Base-by-base conservation (phyloP, 768 basidiomycete species). In the Rhodocollybia butyracea region DNA sequence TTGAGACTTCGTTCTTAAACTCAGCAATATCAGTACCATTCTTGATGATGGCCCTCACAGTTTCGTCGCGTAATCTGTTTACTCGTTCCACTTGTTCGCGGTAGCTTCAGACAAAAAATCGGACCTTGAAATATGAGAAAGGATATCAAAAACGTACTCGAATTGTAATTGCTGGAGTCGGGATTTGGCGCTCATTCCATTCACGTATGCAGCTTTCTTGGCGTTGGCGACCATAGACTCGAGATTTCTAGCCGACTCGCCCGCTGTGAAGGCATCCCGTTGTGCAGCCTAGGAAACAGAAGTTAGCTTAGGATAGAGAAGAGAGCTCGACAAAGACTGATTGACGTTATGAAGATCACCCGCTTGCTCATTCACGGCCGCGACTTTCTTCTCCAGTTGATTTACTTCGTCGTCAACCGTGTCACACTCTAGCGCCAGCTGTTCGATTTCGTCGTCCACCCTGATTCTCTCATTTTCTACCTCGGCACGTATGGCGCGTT, bases 391-490 rank as follows among this genome's bases (percentile, higher is more conserved):
- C 66, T 89, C 88, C 22, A 87, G 66, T 63, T 88, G 87, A 45
- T 72, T 75, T 22, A 89, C 81, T 59, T 94, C 90, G 63, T 91
- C 86, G 55, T 89, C 89, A 57, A 88, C 71, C 54, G 89, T 88
- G 68, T 95, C 92, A 64, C 89, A 90, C 58, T 89, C 85, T 52
- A 85, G 71, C 0, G 78, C 81, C 51, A 91, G 70, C 60, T 88
- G 81, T 64, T 96, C 94, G 10, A 92, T 80, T 57, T 91, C 88
- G 60, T 95, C 83, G 58, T 94, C 91, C 26, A 92, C 80, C 61
- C 81, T 83, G 59, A 94, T 88, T 41, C 83, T 80, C 58, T 91
- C 88, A 58, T 83, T 89, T 70, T 92, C 89, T 51, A 92, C 70
- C 22, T 78, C 68, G 8, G 86, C 86, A 26, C 84, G 79, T 59